These are phyloP conservation scores for Phytophthora rubi DNA, from an alignment of 352 stramenopile genomes.

Conservation along the genomic window DNA sequence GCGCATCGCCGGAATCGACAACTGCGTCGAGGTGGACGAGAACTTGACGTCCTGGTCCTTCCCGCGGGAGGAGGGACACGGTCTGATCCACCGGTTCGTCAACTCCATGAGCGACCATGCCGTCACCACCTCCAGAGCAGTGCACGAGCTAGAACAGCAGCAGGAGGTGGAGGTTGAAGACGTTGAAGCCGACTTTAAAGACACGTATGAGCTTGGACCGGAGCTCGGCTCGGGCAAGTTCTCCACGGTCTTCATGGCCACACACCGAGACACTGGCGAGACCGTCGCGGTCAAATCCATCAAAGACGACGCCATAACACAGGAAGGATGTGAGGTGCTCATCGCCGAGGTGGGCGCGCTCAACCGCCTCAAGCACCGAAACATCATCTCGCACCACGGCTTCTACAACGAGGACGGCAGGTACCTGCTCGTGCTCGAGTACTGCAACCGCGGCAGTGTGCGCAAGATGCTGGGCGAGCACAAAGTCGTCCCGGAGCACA, in stretches of 20 bases:
- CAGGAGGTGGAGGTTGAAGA: background rate
- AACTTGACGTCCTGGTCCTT: conserved; percentile 38
- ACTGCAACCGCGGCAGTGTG: conserved; percentile 84
- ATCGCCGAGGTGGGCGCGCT: conserved; percentile 75
- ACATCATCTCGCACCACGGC: conserved; percentile 84
- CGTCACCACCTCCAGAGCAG: conserved; percentile 16
- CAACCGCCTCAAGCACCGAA: conserved; percentile 74
- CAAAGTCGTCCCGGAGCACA: conserved; percentile 64
- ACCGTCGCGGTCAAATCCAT: conserved; percentile 74
- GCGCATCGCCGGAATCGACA: conserved; percentile 59
- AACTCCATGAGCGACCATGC: conserved; percentile 45
- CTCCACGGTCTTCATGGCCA: conserved; percentile 63
- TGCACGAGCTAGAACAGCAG: conserved; percentile 18
- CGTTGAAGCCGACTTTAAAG: conserved; percentile 45
- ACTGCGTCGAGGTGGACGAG: conserved; percentile 53
- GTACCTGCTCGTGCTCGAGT: conserved; percentile 89
- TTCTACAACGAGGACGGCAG: conserved; percentile 80
- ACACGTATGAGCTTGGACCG: conserved; percentile 66
- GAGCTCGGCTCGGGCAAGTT: conserved; percentile 68
- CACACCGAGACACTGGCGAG: conserved; percentile 48
- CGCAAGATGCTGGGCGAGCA: conserved; percentile 74
- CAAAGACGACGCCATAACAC: conserved; percentile 48
- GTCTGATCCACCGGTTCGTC: conserved; percentile 44
- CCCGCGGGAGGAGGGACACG: conserved; percentile 18
- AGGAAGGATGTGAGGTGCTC: conserved; percentile 67